These are phyloP conservation scores for Aspergillus pseudoviridinutans DNA, from an alignment of 2,329 filamentous ascomycete genomes.

Conservation along the genomic window DNA sequence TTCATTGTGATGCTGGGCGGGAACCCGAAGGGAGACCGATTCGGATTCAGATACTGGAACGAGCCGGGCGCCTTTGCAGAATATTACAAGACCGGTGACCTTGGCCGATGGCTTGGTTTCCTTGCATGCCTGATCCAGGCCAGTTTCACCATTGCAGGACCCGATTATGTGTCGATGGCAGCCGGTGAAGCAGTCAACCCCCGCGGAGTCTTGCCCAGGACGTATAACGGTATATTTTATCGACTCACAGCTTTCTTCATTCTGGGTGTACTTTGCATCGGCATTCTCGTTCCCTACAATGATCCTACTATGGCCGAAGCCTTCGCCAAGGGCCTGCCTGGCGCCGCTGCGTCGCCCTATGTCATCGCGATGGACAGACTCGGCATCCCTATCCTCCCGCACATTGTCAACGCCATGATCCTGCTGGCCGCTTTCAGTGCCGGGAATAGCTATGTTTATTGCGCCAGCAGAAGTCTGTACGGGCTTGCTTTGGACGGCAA, in stretches of 20 bases:
- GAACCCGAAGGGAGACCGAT: conserved; percentile 67
- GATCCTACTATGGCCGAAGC: conserved; percentile 59
- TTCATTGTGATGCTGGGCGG: conserved; percentile 81
- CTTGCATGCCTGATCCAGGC: conserved; percentile 70
- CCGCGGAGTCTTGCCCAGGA: conserved; percentile 64
- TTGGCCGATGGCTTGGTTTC: conserved; percentile 74
- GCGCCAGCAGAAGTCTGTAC: conserved; percentile 64
- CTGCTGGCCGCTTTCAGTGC: conserved; percentile 65
- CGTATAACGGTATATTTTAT: conserved; percentile 76
- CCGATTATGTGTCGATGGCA: conserved; percentile 62
- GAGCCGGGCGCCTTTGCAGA: conserved; percentile 67
- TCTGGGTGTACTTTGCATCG: conserved; percentile 67
- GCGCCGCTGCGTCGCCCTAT: conserved; percentile 70
- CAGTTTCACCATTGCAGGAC: conserved; percentile 64
- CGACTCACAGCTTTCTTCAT: conserved; percentile 73
- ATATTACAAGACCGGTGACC: conserved; percentile 58
- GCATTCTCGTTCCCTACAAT: conserved; percentile 68
- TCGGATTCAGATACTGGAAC: conserved; percentile 68
- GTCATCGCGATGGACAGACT: conserved; percentile 63
- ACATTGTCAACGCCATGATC: conserved; percentile 70
- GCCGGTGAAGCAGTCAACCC: conserved; percentile 71
- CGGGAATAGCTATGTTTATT: conserved; percentile 66
- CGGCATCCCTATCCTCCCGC: conserved; percentile 59
- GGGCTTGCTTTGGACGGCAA: conserved; percentile 66
- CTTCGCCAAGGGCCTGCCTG: conserved; percentile 56